Conservation (phyloP, 139 green algal genomes). For the Monoraphidium neglectum region DNA sequence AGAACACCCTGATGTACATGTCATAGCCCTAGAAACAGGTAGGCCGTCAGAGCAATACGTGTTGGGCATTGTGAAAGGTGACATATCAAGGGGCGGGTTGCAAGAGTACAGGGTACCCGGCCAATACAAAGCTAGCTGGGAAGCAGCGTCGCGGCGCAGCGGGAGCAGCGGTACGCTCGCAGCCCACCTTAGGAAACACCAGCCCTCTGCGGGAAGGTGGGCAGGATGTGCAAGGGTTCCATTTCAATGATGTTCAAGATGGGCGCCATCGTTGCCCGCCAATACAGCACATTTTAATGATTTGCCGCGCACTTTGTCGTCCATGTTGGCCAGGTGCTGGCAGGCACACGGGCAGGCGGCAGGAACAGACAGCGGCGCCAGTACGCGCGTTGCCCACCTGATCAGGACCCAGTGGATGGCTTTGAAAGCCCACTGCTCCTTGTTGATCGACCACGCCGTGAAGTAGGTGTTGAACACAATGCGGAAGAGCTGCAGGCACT, state of each 20-base stretch:
- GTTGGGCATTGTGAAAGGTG: not conserved
- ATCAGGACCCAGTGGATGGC: slow-evolving; percentile 20
- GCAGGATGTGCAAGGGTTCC: not conserved
- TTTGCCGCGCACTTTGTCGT: not conserved
- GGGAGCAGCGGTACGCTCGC: not conserved
- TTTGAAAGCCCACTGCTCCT: slow-evolving; percentile 4
- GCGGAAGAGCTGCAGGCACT: slow-evolving; percentile 28
- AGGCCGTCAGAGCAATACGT: not conserved
- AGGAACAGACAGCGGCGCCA: not conserved
- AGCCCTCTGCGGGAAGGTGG: not conserved
- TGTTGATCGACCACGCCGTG: slow-evolving; percentile 18
- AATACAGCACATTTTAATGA: not conserved
- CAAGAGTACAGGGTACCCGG: not conserved
- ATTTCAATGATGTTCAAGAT: not conserved
- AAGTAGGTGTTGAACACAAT: slow-evolving; percentile 28
- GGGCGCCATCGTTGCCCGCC: not conserved
- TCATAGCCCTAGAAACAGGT: slow-evolving; percentile 16
- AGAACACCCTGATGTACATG: slow-evolving; percentile 19
- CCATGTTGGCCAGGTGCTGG: not conserved
- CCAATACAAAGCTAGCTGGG: not conserved
- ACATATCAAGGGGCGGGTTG: not conserved
- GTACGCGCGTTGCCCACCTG: too few species aligned
- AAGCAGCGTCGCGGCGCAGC: not conserved
- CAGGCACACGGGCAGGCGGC: not conserved
- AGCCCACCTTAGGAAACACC: not conserved